Evolutionary conservation across 192 early-diverging fungal genomes (phyloP), one percentile per base, ranked within the genome.

Genomic region (Kickxella alabastrina): DNA sequence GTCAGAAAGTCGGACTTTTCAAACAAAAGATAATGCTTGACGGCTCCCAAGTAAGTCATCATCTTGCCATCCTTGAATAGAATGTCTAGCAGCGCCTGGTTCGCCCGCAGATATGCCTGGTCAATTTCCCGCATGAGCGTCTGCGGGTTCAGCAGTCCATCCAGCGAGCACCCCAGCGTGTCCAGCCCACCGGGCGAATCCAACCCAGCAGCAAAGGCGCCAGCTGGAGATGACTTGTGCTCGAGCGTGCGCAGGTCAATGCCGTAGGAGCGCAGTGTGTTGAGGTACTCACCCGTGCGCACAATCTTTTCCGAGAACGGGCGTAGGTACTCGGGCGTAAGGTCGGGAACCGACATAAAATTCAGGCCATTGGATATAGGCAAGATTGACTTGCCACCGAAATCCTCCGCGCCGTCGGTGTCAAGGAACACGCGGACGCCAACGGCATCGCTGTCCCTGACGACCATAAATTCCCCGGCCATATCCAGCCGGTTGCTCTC

Each of bases 1-100:
- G 85, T 89, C 37, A 99, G 65, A 57, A 88, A 99, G 59, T 99
- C 97, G 0, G 90, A 89, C 59, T 90, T 90, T 59, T 95, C 91
- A 51, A 97, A 78, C 47, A 99, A 78, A 41, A 95, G 88, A 65
- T 92, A 95, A 31, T 84, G 87, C 71, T 99, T 99, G 19, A 97
- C 66, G 4, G 92, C 95, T 74, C 86, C 61, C 62, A 95, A 73
- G 17, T 92, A 76, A 17, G 74, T 80, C 44, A 92, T 75, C 17
- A 97, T 74, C 52, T 88, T 70, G 48, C 88, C 79, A 23, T 92
- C 88, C 43, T 86, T 81, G 27, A 94, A 56, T 43, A 99, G 65
- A 17, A 96, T 57, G 50, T 84, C 76, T 18, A 99, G 54, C 9
- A 99, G 74, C 8, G 85, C 87, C 34, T 78, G 75, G 77, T 97